Evolutionary conservation across 257 asterid genomes (phyloP), one percentile per base, ranked within the genome.

Genomic region (Mitragyna speciosa): DNA sequence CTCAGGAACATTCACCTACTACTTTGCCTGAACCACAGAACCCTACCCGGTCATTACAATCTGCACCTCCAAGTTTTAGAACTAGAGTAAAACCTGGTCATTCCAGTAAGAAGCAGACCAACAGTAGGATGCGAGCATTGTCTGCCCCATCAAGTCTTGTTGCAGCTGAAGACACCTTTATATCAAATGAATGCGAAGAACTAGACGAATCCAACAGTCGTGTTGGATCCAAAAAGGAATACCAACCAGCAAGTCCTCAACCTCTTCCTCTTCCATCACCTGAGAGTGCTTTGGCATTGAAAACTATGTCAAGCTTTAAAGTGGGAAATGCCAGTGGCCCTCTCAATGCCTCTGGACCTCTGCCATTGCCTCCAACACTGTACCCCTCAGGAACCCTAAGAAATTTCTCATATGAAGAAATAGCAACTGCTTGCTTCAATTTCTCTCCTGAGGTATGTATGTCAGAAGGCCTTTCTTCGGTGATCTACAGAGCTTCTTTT

Each of bases 181-280:
- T 84, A 56, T 83, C 94, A 33, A 49, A 83, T 72, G 95, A 92
- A 75, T 84, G 48, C 59, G 97, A 94, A 64, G 97, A 92, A 79
- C 92, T 82, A 73, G 97, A 89, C 48, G 97, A 90, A 75, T 86
- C 87, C 80, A 91, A 82, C 88, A 78, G 82, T 81, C 94, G 89
- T 7, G 77, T 85, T 76, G 94, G 93, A 48, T 90, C 93, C 2
- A 91, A 83, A 85, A 94, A 89, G 81, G 98, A 94, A 71, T 76
- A 87, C 83, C 91, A 79, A 51, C 87, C 94, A 6, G 91, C 91
- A 2, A 90, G 83, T 70, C 97, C 98, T 85, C 98, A 90, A 73
- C 98, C 98, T 19, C 97, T 94, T 83, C 98, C 98, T 66, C 97
- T 94, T 36, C 98, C 98, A 0, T 89, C 97, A 4, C 93, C 97